Conservation (phyloP, 495 filamentous ascomycete genomes). For the Sabuloglossum arenarium region DNA sequence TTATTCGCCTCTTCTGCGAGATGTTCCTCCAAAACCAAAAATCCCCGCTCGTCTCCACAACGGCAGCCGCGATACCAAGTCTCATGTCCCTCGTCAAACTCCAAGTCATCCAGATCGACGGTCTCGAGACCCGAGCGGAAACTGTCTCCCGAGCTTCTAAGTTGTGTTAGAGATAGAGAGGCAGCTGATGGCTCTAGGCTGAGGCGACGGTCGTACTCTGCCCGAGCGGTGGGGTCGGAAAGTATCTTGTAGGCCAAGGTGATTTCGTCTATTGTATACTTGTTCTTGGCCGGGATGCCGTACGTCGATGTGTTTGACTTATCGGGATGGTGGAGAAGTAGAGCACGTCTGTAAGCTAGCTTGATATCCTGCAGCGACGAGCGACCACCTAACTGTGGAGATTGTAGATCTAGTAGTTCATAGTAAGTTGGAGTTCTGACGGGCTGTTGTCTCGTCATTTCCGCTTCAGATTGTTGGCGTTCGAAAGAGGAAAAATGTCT, state of each 20-base stretch:
- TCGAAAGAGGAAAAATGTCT: too few relatives aligned
- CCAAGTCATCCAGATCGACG: constrained; percentile 67
- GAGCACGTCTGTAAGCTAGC: constrained; percentile 54
- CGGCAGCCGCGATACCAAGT: constrained; percentile 53
- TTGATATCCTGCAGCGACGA: constrained; percentile 28
- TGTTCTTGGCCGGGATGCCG: not conserved
- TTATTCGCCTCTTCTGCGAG: constrained; percentile 35
- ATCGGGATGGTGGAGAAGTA: constrained; percentile 68
- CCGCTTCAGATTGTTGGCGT: too few relatives aligned
- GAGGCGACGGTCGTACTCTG: constrained; percentile 43
- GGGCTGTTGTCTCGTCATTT: not conserved
- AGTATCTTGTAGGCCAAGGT: constrained; percentile 53
- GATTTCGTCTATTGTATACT: constrained; percentile 49
- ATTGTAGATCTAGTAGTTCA: not conserved
- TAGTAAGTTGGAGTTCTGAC: not conserved
- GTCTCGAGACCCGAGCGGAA: constrained; percentile 53
- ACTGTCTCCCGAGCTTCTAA: constrained; percentile 8
- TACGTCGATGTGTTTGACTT: constrained; percentile 22
- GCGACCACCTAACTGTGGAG: not conserved
- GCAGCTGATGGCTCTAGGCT: constrained; percentile 11
- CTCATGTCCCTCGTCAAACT: constrained; percentile 25
- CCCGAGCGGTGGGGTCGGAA: constrained; percentile 31
- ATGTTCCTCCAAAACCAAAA: constrained; percentile 44
- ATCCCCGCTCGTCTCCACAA: constrained; percentile 61
- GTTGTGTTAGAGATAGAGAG: constrained; percentile 3